Evolutionary conservation across 2,329 filamentous ascomycete species (phyloP).

Genomic region (Ascochyta clinopodiicola): DNA sequence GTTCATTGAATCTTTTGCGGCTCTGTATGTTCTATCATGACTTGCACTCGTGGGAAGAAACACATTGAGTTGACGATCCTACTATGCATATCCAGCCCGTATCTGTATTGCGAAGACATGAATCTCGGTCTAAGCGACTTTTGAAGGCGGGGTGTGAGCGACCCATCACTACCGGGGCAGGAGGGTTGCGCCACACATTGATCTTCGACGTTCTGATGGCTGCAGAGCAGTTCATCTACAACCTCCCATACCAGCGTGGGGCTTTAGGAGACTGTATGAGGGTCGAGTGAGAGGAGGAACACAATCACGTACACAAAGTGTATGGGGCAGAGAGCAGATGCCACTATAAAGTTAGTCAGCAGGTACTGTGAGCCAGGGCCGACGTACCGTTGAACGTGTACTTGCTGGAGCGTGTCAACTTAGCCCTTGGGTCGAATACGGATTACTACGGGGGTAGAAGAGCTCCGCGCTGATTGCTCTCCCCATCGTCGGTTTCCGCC

Average conservation of each 20-base stretch:
- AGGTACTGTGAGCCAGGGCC: not conserved
- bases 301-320: not conserved
- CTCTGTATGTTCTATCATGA: not conserved
- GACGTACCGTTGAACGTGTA: too few relatives aligned
- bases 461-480: too few relatives aligned
- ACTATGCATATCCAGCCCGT: slow-evolving; percentile 36
- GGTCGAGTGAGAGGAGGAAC: slow-evolving; percentile 16
- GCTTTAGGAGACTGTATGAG: slow-evolving; percentile 24
- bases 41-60: not conserved
- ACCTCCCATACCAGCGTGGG: slow-evolving; percentile 30
- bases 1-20: not conserved
- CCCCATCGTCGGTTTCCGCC: too few relatives aligned
- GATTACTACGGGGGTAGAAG: too few relatives aligned
- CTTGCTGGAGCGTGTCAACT: not conserved
- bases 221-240: slow-evolving; percentile 21
- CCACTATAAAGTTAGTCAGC: not conserved
- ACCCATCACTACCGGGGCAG: slow-evolving; percentile 28
- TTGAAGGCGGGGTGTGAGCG: slow-evolving; percentile 29
- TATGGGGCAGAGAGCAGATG: not conserved
- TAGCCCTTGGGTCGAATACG: too few relatives aligned
- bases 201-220: slow-evolving; percentile 32
- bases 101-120: slow-evolving; percentile 48
- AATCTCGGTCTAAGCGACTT: slow-evolving; percentile 45
- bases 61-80: not conserved
- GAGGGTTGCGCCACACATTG: slow-evolving; percentile 28